phyloP scores from a whole-genome alignment of 176 grass and related monocot genomes.

The Eremochloa ophiuroides region DNA sequence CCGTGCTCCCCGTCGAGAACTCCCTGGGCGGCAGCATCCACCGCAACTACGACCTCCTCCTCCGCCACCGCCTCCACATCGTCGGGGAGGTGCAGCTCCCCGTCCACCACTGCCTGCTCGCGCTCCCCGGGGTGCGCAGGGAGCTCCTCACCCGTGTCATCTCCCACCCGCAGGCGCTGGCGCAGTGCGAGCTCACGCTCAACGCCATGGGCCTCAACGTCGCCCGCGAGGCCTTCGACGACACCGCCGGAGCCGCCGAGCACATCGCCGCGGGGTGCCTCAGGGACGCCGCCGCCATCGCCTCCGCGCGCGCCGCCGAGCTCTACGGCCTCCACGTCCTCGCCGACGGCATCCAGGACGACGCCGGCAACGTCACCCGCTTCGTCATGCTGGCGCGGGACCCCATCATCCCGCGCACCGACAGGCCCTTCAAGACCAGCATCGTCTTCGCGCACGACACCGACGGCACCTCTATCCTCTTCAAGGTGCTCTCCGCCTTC shows the following conservation, averaged over 20 bases:
- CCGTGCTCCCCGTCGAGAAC: conserved; percentile 81
- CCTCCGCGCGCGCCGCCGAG: conserved; percentile 60
- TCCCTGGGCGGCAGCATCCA: conserved; percentile 87
- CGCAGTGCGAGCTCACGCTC: conserved; percentile 86
- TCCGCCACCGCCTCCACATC: conserved; percentile 87
- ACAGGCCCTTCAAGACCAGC: conserved; percentile 87
- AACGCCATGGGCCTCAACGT: conserved; percentile 83
- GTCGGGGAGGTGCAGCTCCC: conserved; percentile 84
- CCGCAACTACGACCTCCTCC: conserved; percentile 85
- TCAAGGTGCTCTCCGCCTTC: conserved; percentile 89
- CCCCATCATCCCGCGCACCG: conserved; percentile 78
- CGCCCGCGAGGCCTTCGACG: conserved; percentile 81
- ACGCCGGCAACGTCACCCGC: conserved; percentile 52
- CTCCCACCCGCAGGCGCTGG: conserved; percentile 82
- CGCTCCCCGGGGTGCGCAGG: conserved; percentile 61
- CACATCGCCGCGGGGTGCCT: conserved; percentile 41
- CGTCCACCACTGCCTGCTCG: conserved; percentile 86
- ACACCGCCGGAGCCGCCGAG: conserved; percentile 76
- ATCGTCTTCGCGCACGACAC: conserved; percentile 81
- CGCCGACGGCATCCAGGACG: conserved; percentile 82
- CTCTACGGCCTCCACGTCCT: conserved; percentile 77
- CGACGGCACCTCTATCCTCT: conserved; percentile 77
- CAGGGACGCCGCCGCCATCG: conserved; percentile 75
- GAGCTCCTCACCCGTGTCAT: conserved; percentile 84
- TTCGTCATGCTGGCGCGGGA: conserved; percentile 87